Evolutionary conservation across 2,329 filamentous ascomycete species (phyloP).

Genomic region (Colletotrichum theobromicola): DNA sequence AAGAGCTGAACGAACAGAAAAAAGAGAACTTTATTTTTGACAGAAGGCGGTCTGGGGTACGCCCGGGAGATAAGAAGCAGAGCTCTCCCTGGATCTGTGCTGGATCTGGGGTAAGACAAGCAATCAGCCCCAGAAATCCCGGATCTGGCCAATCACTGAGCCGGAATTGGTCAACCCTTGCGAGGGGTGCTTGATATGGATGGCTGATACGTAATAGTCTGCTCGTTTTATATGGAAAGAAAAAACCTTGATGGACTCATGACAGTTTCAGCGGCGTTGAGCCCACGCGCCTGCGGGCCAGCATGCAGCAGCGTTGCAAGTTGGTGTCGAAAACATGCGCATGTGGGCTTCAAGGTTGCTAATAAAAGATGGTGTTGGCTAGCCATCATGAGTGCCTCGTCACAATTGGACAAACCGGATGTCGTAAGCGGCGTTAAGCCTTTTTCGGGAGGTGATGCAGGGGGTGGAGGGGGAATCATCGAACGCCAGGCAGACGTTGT

Average conservation of each 20-base stretch:
- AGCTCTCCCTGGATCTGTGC: slow-evolving; percentile 13
- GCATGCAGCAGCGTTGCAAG: neutral
- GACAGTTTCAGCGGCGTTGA: neutral
- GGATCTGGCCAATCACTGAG: slow-evolving; percentile 8
- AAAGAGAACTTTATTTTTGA: neutral
- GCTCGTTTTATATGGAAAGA: neutral
- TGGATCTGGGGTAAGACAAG: slow-evolving; percentile 20
- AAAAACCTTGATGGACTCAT: slow-evolving; percentile 4
- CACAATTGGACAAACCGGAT: neutral
- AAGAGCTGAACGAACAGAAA: neutral
- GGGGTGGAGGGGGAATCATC: neutral
- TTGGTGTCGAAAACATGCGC: neutral
- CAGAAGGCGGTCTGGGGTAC: slow-evolving; percentile 8
- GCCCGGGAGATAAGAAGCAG: slow-evolving; percentile 11
- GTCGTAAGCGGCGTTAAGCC: slow-evolving; percentile 9
- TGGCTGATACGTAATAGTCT: slow-evolving; percentile 11
- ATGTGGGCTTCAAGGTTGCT: neutral
- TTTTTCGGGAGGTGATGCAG: neutral
- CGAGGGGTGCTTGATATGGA: neutral
- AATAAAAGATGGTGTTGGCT: neutral
- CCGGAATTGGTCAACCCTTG: slow-evolving; percentile 7
- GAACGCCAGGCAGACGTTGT: neutral
- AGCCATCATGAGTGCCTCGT: neutral
- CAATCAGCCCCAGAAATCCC: neutral
- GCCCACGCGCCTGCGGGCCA: neutral